Base-by-base conservation (phyloP, 805 yeast species). In the Ogataea nakhonphanomensis region DNA sequence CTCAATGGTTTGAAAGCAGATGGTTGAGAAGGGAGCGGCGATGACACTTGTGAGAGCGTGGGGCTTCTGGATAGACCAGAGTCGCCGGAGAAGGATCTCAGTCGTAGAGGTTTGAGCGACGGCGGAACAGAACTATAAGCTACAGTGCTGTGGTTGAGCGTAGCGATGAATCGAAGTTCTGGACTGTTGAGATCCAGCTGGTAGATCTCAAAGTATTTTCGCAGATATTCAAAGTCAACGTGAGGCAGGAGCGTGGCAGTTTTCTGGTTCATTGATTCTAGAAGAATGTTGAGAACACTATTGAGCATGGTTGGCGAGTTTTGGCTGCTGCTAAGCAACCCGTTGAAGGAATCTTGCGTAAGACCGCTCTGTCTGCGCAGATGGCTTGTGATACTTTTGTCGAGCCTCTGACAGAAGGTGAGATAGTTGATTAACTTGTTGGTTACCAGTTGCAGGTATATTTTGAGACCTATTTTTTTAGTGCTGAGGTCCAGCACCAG, bases 131-230 rank as follows among this genome's bases (percentile, higher is more conserved):
- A 12, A 1, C 38, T n/a, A 3, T 26, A 11, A 23, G 23, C 43
- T 10, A 41, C 8, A 9, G 41, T 46, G 10, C 33, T 44, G 13
- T 48, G 48, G 30, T 57, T 58, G 23, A 54, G 27, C 32, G 54
- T 21, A 25, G 35, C 45, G 25, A 58, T 33, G 27, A 56, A 57
- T 33, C 37, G 46, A 28, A 54, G 41, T 17, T 49, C 49, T 6
- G 46, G 51, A 25, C 46, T 44, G 1, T 31, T 43, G 35, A 56
- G 42, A 34, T 55, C 58, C 35, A 57, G 44, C 46, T 51, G 57
- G 45, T 57, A 57, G 12, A 57, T 42, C 22, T 49, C 50, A 8
- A 55, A 35, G 35, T 57, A 58, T 36, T 45, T 46, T 25, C 44
- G 48, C 8, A 58, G 38, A 31, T 33, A 45, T n/a, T 40, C 44